A percentile compares a stretch with the other conserved stretches of the same genome.
Conservation (phyloP, 805 yeast species). For the Candida rishiriensis region DNA sequence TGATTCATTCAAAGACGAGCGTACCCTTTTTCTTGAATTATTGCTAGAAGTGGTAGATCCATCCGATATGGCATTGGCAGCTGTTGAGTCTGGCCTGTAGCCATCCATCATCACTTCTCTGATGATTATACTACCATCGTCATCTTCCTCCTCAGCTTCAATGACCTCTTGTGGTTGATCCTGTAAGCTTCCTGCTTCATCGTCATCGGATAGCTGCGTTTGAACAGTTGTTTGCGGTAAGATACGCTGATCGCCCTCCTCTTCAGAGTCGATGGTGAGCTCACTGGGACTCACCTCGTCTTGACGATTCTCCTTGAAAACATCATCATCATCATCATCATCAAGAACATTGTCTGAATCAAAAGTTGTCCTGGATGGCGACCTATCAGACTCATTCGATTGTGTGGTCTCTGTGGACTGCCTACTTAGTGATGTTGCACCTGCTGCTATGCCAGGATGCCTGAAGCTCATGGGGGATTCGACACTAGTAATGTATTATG, state of each 20-base stretch:
- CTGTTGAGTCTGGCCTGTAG: neutral
- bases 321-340: neutral
- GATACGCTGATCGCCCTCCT: too few relatives aligned
- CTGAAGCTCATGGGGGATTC: conserved; percentile 11
- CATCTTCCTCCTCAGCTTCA: conserved; percentile 3
- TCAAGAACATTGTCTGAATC: neutral
- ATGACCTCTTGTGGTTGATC: neutral
- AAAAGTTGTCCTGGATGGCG: neutral
- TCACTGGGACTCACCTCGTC: too few relatives aligned
- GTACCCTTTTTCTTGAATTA: neutral
- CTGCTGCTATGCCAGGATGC: conserved; percentile 14
- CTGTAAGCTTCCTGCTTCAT: too few relatives aligned
- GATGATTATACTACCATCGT: too few relatives aligned
- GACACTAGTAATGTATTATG: too few relatives aligned
- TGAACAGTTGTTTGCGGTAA: too few relatives aligned
- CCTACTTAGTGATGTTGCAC: conserved; percentile 8
- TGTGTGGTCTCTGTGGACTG: neutral
- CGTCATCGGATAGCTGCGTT: too few relatives aligned
- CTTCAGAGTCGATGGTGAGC: too few relatives aligned
- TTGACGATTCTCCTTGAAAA: too few relatives aligned
- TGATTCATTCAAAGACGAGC: neutral
- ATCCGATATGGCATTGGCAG: neutral
- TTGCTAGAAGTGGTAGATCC: neutral
- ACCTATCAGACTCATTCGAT: neutral
- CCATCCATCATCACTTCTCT: too few relatives aligned